These are phyloP conservation scores for Jasminum sambac DNA, from an alignment of 257 asterid species.

Conservation along the genomic window DNA sequence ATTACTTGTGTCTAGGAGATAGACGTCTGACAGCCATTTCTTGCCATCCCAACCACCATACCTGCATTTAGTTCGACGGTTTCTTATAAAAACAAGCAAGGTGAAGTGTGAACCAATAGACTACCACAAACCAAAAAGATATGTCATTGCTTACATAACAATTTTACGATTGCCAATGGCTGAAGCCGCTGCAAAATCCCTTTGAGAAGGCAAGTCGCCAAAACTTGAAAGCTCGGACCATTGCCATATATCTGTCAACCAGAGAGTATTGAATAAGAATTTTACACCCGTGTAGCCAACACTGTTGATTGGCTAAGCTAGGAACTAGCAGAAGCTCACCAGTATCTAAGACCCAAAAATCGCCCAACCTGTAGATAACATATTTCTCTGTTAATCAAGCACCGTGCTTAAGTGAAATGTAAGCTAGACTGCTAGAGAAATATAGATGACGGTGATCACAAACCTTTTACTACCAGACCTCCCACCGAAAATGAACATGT, in stretches of 20 bases:
- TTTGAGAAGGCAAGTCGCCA: conserved; percentile 93
- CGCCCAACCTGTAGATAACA: conserved; percentile 75
- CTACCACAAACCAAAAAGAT: conserved; percentile 18
- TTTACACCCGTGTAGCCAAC: conserved; percentile 9
- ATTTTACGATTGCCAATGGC: conserved; percentile 89
- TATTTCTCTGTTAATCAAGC: conserved; percentile 22
- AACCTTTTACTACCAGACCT: conserved; percentile 87
- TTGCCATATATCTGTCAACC: conserved; percentile 84
- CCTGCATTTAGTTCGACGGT: conserved; percentile 49
- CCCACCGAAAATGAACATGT: conserved; percentile 96
- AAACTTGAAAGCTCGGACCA: conserved; percentile 98
- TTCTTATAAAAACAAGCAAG: conserved; percentile 23
- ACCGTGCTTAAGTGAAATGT: conserved; percentile 2
- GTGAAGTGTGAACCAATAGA: conserved; percentile 23
- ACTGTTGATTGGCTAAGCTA: conserved; percentile 2
- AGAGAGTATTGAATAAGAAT: conserved; percentile 16
- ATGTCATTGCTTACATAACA: conserved; percentile 57
- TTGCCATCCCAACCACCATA: conserved; percentile 99
- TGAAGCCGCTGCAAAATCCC: conserved; percentile 98
- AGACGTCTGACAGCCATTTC: conserved; percentile 97
- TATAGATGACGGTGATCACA: conserved; percentile 15
- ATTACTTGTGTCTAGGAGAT: conserved; percentile 84
- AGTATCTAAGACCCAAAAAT: conserved; percentile 99
- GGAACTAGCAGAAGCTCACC: conserved; percentile 49
- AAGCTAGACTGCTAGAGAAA: conserved; percentile 26